Base-by-base conservation (phyloP, 129 eudicot genomes). In the Centrapalus pauciflorus region DNA sequence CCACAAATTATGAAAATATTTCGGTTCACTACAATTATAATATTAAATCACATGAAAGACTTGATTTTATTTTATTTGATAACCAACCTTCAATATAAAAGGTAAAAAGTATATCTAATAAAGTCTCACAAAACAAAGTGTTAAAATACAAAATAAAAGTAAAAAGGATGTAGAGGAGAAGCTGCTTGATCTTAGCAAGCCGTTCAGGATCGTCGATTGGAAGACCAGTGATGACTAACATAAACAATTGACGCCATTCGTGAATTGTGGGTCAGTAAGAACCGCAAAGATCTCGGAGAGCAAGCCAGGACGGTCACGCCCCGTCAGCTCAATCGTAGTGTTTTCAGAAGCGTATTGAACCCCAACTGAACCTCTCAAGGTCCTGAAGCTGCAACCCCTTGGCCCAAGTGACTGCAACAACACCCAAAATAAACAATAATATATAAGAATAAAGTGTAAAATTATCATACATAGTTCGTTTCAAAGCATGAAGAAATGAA, bases 251-350 rank as follows among this genome's bases (percentile, higher is more conserved):
- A 77, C 7, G 95, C 95, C 86, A 80, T 78, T 78, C 95, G 68
- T 7, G 86, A 80, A n/a, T n/a, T n/a, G n/a, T n/a, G n/a, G 83
- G 65, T 82, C 85, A 1, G 81, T 23, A 33, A 85, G 92, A 58
- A 85, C 81, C 0, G 92, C 87, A 74, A 85, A 85, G 14, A 85
- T n/a, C n/a, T n/a, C n/a, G n/a, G n/a, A n/a, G n/a, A n/a, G n/a
- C n/a, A n/a, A n/a, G n/a, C n/a, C n/a, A 0, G 87, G 87, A 3
- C 92, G 60, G 64, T 85, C 92, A 57, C 71, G 50, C 61, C 92
- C 92, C 1, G 81, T 79, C 35, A 85, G 52, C 71, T 85, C 92
- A 2, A 85, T 79, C 38, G 71, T 76, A 16, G 87, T 85, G 66
- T 66, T 80, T 66, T 76, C 85, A 8, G 63, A 25, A 13, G 85